Evolutionary conservation across 1,139 yeast species (phyloP).

Genomic region (Blastobotrys aristatus): DNA sequence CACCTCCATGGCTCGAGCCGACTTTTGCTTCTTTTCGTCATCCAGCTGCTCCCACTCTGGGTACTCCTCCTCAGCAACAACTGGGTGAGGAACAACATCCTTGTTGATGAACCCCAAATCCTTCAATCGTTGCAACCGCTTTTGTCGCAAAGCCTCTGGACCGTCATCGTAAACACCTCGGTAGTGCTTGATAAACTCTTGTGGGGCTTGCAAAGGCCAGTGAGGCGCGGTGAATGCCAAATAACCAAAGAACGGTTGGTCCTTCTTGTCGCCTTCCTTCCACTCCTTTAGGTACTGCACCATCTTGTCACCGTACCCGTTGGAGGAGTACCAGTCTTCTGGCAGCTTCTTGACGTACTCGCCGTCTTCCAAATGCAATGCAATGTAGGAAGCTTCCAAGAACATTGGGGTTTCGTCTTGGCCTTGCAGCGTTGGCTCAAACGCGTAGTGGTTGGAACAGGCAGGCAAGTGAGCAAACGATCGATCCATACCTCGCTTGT

Average conservation of each 20-base stretch:
- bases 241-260: slow-evolving; percentile 47
- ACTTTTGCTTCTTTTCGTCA: slow-evolving; percentile 37
- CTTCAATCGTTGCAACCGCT: slow-evolving; percentile 40
- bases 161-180: slow-evolving; percentile 48
- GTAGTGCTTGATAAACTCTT: slow-evolving; percentile 44
- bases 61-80: slow-evolving; percentile 37
- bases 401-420: slow-evolving; percentile 14
- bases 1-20: slow-evolving; percentile 46
- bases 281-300: slow-evolving; percentile 34
- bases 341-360: slow-evolving; percentile 40
- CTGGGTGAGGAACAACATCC: slow-evolving; percentile 44
- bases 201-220: slow-evolving; percentile 59
- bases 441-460: slow-evolving; percentile 54
- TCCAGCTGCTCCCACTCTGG: slow-evolving; percentile 43
- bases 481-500: slow-evolving; percentile 48
- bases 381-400: slow-evolving; percentile 16
- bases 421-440: slow-evolving; percentile 38
- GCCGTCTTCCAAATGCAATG: slow-evolving; percentile 40
- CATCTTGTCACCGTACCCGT: slow-evolving; percentile 43
- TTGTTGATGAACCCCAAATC: slow-evolving; percentile 44
- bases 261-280: slow-evolving; percentile 20
- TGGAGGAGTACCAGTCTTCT: slow-evolving; percentile 46
- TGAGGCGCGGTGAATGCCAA: slow-evolving; percentile 58
- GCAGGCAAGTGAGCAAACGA: slow-evolving; percentile 52
- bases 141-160: slow-evolving; percentile 41